These are phyloP conservation scores for Atkinsonella hypoxylon DNA, from an alignment of 2,329 filamentous ascomycete species.

Conservation along the genomic window DNA sequence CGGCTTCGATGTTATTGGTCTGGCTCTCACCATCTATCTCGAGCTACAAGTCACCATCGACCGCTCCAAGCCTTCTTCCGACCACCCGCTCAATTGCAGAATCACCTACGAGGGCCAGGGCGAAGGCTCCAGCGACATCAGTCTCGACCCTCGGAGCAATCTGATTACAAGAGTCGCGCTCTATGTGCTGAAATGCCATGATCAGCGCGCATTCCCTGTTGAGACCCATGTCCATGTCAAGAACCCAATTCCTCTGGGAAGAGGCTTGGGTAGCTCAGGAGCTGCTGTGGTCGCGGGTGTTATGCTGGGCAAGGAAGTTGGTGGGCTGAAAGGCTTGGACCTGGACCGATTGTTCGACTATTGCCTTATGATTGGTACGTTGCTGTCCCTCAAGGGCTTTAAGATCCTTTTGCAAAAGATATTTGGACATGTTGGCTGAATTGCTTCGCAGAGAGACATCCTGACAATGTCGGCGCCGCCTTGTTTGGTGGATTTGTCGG, in stretches of 20 bases:
- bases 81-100: slow-evolving; percentile 66
- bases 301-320: slow-evolving; percentile 82
- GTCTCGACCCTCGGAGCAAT: slow-evolving; percentile 74
- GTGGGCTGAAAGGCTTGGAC: slow-evolving; percentile 59
- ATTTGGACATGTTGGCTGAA: neutral
- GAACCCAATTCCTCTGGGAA: slow-evolving; percentile 87
- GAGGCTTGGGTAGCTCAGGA: slow-evolving; percentile 88
- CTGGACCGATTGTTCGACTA: slow-evolving; percentile 85
- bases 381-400: neutral
- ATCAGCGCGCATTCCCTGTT: slow-evolving; percentile 68
- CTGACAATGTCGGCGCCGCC: slow-evolving; percentile 89
- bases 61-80: slow-evolving; percentile 38
- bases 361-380: slow-evolving; percentile 83
- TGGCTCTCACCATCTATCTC: slow-evolving; percentile 87
- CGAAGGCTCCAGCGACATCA: slow-evolving; percentile 59
- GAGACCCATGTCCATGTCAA: slow-evolving; percentile 89
- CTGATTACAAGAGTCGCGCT: slow-evolving; percentile 88
- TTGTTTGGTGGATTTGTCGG: slow-evolving; percentile 95
- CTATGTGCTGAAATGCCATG: slow-evolving; percentile 89
- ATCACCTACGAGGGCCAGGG: slow-evolving; percentile 84
- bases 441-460: slow-evolving; percentile 55
- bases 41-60: slow-evolving; percentile 75
- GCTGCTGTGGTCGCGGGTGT: slow-evolving; percentile 93
- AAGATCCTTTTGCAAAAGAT: neutral
- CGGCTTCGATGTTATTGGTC: slow-evolving; percentile 94